Evolutionary conservation across 352 stramenopile genomes (phyloP).

Genomic region (Aphanomyces stellatus): DNA sequence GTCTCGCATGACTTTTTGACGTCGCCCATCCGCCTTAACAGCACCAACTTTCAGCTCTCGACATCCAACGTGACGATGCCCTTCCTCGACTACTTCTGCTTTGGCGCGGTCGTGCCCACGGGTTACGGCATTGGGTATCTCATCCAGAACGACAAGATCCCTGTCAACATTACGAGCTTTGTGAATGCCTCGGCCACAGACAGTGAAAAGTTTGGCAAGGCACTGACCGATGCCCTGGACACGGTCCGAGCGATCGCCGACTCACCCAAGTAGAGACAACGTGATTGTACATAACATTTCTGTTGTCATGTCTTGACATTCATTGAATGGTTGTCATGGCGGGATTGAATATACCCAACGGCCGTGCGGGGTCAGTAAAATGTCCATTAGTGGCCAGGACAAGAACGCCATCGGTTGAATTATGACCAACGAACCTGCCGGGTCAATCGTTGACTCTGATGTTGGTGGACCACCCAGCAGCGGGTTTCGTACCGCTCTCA

Average conservation of each 20-base stretch:
- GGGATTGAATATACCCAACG: too few relatives aligned
- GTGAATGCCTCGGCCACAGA: slow-evolving; percentile 67
- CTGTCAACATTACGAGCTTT: slow-evolving; percentile 82
- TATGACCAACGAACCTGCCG: too few relatives aligned
- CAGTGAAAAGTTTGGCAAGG: slow-evolving; percentile 55
- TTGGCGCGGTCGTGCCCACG: slow-evolving; percentile 78
- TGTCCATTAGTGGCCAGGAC: too few relatives aligned
- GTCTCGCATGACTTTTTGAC: slow-evolving; percentile 69
- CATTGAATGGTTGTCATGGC: too few relatives aligned
- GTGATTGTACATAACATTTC: too few relatives aligned
- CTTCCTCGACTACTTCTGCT: slow-evolving; percentile 86
- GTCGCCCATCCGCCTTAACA: slow-evolving; percentile 64
- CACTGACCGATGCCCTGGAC: slow-evolving; percentile 53
- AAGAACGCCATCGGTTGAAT: too few relatives aligned
- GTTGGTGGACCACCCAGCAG: too few relatives aligned
- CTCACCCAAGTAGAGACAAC: slow-evolving; percentile 20
- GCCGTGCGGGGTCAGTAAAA: too few relatives aligned
- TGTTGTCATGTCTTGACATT: too few relatives aligned
- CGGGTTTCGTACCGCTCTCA: too few relatives aligned
- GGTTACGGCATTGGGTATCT: slow-evolving; percentile 89
- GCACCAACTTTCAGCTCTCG: slow-evolving; percentile 84
- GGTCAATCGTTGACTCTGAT: too few relatives aligned
- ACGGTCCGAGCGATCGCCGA: slow-evolving; percentile 72
- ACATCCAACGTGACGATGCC: slow-evolving; percentile 88
- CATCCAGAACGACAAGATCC: slow-evolving; percentile 73